Conservation (phyloP, 1,284 basidiomycete species). For the Dichomitus squalens region DNA sequence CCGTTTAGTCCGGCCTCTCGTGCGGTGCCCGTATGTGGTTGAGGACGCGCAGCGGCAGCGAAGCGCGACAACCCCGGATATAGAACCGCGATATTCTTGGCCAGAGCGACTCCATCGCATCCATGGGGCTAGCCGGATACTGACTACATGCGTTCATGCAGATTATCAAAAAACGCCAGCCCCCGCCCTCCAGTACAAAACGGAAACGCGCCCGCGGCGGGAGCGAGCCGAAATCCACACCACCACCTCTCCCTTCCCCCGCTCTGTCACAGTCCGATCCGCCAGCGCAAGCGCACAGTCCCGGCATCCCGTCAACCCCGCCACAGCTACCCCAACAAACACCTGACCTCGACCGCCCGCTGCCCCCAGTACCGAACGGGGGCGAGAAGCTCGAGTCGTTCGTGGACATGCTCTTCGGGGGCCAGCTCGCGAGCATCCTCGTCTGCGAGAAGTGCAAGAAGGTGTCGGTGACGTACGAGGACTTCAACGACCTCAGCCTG, state of each 20-base stretch:
- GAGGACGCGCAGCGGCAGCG: too few species aligned
- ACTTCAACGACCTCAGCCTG: slow-evolving; percentile 91
- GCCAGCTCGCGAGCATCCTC: slow-evolving; percentile 84
- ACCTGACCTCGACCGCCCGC: not conserved
- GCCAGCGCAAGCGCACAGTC: not conserved
- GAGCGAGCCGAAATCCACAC: slow-evolving; percentile 9
- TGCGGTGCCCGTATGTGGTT: too few species aligned
- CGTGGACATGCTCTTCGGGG: slow-evolving; percentile 89
- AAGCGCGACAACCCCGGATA: too few species aligned
- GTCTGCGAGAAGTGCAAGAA: slow-evolving; percentile 94
- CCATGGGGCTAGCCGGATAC: not conserved
- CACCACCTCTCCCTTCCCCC: slow-evolving; percentile 7
- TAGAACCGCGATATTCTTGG: not conserved
- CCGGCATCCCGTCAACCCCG: not conserved
- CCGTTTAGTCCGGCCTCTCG: too few species aligned
- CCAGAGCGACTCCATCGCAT: not conserved
- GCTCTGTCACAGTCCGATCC: slow-evolving; percentile 1
- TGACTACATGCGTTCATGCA: slow-evolving; percentile 29
- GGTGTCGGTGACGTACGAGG: slow-evolving; percentile 89
- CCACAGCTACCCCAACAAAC: not conserved
- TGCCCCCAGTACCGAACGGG: slow-evolving; percentile 25
- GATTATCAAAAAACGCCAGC: slow-evolving; percentile 80
- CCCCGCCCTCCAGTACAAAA: slow-evolving; percentile 39
- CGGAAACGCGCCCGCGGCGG: slow-evolving; percentile 36
- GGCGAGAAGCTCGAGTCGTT: slow-evolving; percentile 68